Evolutionary conservation across 2,329 filamentous ascomycete genomes (phyloP).

Genomic region (Alternaria triticina): DNA sequence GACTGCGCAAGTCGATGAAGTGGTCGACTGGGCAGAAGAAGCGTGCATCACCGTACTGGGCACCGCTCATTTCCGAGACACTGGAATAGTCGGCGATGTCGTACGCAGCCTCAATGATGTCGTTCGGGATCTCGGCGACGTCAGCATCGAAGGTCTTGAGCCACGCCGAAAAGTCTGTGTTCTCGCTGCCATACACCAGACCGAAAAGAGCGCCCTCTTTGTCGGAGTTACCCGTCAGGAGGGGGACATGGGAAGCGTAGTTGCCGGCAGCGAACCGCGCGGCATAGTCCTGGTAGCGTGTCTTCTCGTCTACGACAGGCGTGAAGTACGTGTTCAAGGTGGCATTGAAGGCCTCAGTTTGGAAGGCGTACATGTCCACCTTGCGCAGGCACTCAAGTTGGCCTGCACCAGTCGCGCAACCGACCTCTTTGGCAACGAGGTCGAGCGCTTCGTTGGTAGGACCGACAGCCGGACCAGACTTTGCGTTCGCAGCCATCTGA

Average conservation of each 20-base stretch:
- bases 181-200: conserved; percentile 31
- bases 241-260: conserved; percentile 35
- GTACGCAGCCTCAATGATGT: conserved; percentile 44
- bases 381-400: conserved; percentile 29
- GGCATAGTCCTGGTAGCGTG: conserved; percentile 28
- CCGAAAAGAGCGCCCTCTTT: conserved; percentile 33
- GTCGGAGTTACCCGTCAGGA: conserved; percentile 36
- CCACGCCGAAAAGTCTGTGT: conserved; percentile 51
- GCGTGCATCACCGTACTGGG: conserved; percentile 54
- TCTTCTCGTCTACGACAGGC: conserved; percentile 29
- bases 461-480: conserved; percentile 30
- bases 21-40: conserved; percentile 52
- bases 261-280: conserved; percentile 30
- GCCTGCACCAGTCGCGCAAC: conserved; percentile 24
- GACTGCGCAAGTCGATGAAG: conserved; percentile 50
- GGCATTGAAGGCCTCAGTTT: conserved; percentile 34
- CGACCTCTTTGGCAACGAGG: conserved; percentile 30
- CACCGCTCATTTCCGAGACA: conserved; percentile 52
- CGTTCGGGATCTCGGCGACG: conserved; percentile 47
- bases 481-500: conserved; percentile 34
- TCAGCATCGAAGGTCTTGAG: conserved; percentile 55
- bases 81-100: conserved; percentile 45
- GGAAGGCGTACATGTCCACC: conserved; percentile 30
- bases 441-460: conserved; percentile 30
- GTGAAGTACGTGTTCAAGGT: conserved; percentile 34